Evolutionary conservation across 2,329 filamentous ascomycete species (phyloP).

Genomic region (Aspergillus texensis): DNA sequence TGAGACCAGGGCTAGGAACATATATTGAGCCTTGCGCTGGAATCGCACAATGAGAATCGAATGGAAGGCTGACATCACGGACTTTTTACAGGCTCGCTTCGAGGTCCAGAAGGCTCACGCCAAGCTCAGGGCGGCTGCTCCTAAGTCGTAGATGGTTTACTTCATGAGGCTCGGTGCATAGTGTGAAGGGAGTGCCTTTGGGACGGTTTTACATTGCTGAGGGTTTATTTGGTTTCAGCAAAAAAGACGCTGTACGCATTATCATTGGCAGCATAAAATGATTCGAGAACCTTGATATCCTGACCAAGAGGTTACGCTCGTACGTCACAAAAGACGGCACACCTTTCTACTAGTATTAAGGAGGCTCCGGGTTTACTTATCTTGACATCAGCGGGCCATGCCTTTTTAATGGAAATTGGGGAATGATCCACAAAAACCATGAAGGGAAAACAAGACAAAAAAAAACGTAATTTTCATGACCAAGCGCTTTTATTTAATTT

Average conservation of each 20-base stretch:
- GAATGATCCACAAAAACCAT: conserved; percentile 9
- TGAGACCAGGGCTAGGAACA: background rate
- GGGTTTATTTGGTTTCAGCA: conserved; percentile 38
- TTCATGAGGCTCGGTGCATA: conserved; percentile 44
- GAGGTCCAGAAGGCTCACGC: conserved; percentile 96
- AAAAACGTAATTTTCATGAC: conserved; percentile 6
- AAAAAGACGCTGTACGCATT: conserved; percentile 45
- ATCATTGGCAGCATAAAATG: conserved; percentile 46
- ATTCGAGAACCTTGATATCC: conserved; percentile 48
- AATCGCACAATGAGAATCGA: background rate
- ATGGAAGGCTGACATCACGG: conserved; percentile 21
- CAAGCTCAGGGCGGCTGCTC: conserved; percentile 83
- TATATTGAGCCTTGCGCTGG: background rate
- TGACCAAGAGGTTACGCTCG: conserved; percentile 22
- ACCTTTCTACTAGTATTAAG: conserved; percentile 16
- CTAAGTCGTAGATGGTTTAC: conserved; percentile 57
- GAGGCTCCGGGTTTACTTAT: conserved; percentile 19
- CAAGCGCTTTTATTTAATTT: background rate
- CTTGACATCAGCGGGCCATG: conserved; percentile 19
- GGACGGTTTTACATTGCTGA: conserved; percentile 42
- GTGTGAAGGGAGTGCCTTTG: conserved; percentile 45
- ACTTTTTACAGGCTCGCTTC: conserved; percentile 69
- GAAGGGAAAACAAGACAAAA: background rate
- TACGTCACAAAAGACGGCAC: conserved; percentile 21
- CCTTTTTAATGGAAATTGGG: conserved; percentile 17